These are phyloP conservation scores for Ambrosia trifida DNA, from an alignment of 129 eudicot species.

Conservation along the genomic window DNA sequence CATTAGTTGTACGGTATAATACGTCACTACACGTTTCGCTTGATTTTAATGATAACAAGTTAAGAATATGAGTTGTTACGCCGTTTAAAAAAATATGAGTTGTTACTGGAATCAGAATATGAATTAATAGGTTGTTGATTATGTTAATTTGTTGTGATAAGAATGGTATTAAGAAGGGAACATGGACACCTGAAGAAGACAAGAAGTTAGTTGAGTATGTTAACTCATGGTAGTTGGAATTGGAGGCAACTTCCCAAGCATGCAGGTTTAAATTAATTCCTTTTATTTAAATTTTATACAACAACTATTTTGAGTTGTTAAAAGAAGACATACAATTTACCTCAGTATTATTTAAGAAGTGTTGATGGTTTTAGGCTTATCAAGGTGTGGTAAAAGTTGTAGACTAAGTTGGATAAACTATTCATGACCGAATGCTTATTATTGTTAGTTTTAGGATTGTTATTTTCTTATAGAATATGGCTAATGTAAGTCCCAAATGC, in stretches of 20 bases:
- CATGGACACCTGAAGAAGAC: slow-evolving; percentile 48
- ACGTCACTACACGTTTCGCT: slow-evolving; percentile 10
- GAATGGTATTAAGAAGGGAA: slow-evolving; percentile 41
- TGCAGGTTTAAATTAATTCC: slow-evolving; percentile 33
- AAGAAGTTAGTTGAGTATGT: slow-evolving; percentile 34
- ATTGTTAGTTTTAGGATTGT: too few species aligned
- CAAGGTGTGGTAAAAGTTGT: too few species aligned
- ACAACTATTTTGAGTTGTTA: too few species aligned
- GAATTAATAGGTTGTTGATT: too few species aligned
- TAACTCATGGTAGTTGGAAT: slow-evolving; percentile 37
- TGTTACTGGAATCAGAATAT: not conserved
- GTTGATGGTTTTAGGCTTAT: too few species aligned
- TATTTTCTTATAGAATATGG: too few species aligned
- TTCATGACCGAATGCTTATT: slow-evolving; percentile 39
- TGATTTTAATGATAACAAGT: not conserved
- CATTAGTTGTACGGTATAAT: slow-evolving; percentile 11
- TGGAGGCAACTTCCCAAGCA: slow-evolving; percentile 48
- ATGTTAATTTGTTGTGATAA: slow-evolving; percentile 30
- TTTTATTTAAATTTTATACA: not conserved
- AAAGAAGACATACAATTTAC: too few species aligned
- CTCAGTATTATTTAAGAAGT: not conserved
- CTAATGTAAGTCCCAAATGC: too few species aligned
- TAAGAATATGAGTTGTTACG: not conserved
- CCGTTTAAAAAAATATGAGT: not conserved
- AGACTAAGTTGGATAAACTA: slow-evolving; percentile 57